Percentiles rank a stretch among this genome's conserved stretches.
phyloP scores from a whole-genome alignment of 2,329 filamentous ascomycete genomes.

The Pestalotiopsis sp. region DNA sequence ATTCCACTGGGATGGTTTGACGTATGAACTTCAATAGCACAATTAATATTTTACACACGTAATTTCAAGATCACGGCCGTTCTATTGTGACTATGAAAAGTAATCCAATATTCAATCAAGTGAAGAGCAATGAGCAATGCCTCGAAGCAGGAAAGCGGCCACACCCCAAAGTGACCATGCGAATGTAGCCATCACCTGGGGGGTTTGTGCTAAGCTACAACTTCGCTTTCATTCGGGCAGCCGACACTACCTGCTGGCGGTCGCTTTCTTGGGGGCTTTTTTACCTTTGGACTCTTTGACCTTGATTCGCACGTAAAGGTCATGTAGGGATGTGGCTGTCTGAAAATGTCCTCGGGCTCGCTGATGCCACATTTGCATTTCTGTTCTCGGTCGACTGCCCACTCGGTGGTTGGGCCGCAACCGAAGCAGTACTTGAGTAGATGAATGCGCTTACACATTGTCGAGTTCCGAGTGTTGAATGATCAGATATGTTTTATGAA shows the following conservation, averaged over 20 bases:
- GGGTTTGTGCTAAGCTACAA: no score
- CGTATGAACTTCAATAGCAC: background rate
- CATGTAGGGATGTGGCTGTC: slow-evolving; percentile 4
- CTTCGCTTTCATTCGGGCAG: background rate
- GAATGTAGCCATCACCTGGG: no score
- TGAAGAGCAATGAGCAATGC: no score
- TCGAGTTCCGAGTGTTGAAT: background rate
- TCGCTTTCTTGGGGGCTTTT: background rate
- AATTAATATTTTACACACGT: no score
- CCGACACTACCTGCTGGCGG: background rate
- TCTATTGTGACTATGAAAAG: no score
- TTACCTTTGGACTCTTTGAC: background rate
- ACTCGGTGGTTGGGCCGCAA: slow-evolving; percentile 5
- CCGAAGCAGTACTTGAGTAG: background rate
- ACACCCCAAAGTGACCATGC: no score
- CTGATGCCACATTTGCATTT: background rate
- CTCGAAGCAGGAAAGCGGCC: no score
- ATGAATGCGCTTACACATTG: slow-evolving; percentile 9
- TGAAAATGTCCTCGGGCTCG: background rate
- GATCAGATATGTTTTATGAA: background rate
- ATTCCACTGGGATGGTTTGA: background rate
- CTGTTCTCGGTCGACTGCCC: slow-evolving; percentile 6
- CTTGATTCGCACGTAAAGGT: background rate
- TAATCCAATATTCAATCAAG: no score
- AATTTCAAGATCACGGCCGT: no score